A percentile compares a stretch with the other conserved stretches of the same genome.
Evolutionary conservation across 1,139 yeast genomes (phyloP).

Genomic region (Candida sp.): DNA sequence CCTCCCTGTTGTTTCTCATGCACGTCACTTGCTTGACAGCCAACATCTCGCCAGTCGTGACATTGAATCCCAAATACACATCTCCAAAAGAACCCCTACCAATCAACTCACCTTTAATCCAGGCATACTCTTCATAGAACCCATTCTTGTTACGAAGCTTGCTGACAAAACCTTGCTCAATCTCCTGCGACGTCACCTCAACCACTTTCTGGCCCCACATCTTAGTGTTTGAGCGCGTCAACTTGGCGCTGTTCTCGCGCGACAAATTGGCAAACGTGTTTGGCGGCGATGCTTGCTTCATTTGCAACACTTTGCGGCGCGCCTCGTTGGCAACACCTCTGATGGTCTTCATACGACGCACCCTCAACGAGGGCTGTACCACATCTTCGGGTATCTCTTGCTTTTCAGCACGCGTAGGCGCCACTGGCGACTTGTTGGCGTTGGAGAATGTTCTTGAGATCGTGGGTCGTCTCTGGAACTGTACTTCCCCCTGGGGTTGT

Average conservation of each 20-base stretch:
- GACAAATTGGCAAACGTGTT: constrained; percentile 14
- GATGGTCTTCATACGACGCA: constrained; percentile 74
- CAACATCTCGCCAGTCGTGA: constrained; percentile 98
- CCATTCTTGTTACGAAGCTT: constrained; percentile 64
- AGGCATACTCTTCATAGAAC: constrained; percentile 83
- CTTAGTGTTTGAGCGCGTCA: constrained; percentile 85
- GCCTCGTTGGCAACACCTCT: constrained; percentile 96
- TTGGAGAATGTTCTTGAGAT: constrained; percentile 53
- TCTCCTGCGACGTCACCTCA: constrained; percentile 83
- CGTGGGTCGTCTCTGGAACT: constrained; percentile 30
- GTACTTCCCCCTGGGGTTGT: background rate
- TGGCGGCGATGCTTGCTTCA: constrained; percentile 20
- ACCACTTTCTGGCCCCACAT: constrained; percentile 97
- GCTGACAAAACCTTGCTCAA: constrained; percentile 60
- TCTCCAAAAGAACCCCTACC: constrained; percentile 99
- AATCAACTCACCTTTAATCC: constrained; percentile 98
- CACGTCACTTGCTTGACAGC: constrained; percentile 92
- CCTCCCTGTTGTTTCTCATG: constrained; percentile 39
- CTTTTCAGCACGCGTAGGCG: constrained; percentile 15
- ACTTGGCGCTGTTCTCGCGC: constrained; percentile 14
- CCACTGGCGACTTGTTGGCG: constrained; percentile 48
- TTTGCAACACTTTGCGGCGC: constrained; percentile 52
- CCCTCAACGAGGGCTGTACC: constrained; percentile 32
- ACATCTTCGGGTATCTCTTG: constrained; percentile 17
- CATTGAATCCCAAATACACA: constrained; percentile 90